Base-by-base conservation (phyloP, 2,329 filamentous ascomycete species). In the Daldinia sp. region DNA sequence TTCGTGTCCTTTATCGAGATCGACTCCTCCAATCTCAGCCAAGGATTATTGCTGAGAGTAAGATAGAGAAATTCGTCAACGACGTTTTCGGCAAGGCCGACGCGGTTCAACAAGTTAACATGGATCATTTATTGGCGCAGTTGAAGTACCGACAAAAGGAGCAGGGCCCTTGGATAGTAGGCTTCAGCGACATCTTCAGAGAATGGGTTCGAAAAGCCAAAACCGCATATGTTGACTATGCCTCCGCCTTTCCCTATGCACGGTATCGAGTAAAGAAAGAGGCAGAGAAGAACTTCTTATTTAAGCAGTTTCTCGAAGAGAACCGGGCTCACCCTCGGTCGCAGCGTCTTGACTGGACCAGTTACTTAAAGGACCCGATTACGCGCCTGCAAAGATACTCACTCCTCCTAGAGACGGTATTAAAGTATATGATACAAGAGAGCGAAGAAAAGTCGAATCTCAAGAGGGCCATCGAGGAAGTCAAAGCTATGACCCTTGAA, bases 181-280 rank as follows among this genome's bases (percentile, higher is more conserved):
- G 96, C 2, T 98, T 98, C 81, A 98, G 94, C 78, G 96, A 98
- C 76, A 93, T 99, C 56, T 98, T 99, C 84, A 87, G 96, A 65
- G 96, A 99, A 81, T 99, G 96, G 96, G 97, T 98, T 69, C 89
- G 96, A 70, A 98, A 98, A 80, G 96, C 96, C 35, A 93, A 91
- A 79, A 84, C 87, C 2, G 91, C 93, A 10, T 99, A 98, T 78
- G 90, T 98, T 68, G 94, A 97, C 65, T 99, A 98, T 79, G 95
- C 95, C 42, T 90, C 92, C 0, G 90, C 90, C 0, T 98, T 96
- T 74, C 95, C 95, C 0, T 89, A 91, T 65, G 95, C 96, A 0
- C 90, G 90, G 41, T 94, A 93, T 77, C 84, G 94, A 60, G 89
- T 99, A 18, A 91, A 94, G 60, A 92, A 92, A 77, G 96, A 99